Percentiles rank a stretch among this genome's conserved stretches.
phyloP scores from a whole-genome alignment of 768 basidiomycete genomes.

The Sporobolomyces pararoseus region DNA sequence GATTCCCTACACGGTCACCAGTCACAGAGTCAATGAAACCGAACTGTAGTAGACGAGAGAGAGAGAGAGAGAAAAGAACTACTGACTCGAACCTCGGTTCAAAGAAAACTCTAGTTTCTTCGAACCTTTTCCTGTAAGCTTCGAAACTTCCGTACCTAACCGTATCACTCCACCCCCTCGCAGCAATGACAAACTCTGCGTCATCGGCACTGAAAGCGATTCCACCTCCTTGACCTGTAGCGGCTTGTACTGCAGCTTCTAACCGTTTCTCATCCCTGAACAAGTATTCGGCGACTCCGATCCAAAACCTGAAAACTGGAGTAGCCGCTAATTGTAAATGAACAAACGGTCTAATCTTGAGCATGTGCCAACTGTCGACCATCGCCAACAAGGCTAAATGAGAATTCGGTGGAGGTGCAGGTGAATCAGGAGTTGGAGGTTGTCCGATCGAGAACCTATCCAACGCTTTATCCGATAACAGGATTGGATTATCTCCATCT shows the following conservation, averaged over 20 bases:
- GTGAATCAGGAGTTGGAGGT: conserved; percentile 34
- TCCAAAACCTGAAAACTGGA: conserved; percentile 91
- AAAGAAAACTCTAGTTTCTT: conserved; percentile 75
- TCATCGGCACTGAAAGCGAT: conserved; percentile 59
- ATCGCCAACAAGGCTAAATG: conserved; percentile 92
- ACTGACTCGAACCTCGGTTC: conserved; percentile 67
- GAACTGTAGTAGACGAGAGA: not conserved
- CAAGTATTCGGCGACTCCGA: conserved; percentile 93
- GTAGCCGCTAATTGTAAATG: conserved; percentile 92
- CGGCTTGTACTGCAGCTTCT: conserved; percentile 67
- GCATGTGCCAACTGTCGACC: conserved; percentile 95
- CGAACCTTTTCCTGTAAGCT: conserved; percentile 74
- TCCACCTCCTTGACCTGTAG: conserved; percentile 62
- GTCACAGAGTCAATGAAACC: not conserved
- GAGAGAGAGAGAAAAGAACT: not conserved
- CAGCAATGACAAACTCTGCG: conserved; percentile 87
- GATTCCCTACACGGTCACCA: conserved; percentile 21
- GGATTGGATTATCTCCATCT: conserved; percentile 58
- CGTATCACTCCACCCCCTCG: conserved; percentile 93
- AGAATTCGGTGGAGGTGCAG: conserved; percentile 63
- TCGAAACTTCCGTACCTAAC: conserved; percentile 89
- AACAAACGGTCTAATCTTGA: conserved; percentile 79
- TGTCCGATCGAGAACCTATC: conserved; percentile 82
- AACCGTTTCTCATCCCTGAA: conserved; percentile 68
- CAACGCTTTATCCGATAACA: conserved; percentile 76